Conservation (phyloP, 768 basidiomycete genomes). For the Candolleomyces eurysporus region DNA sequence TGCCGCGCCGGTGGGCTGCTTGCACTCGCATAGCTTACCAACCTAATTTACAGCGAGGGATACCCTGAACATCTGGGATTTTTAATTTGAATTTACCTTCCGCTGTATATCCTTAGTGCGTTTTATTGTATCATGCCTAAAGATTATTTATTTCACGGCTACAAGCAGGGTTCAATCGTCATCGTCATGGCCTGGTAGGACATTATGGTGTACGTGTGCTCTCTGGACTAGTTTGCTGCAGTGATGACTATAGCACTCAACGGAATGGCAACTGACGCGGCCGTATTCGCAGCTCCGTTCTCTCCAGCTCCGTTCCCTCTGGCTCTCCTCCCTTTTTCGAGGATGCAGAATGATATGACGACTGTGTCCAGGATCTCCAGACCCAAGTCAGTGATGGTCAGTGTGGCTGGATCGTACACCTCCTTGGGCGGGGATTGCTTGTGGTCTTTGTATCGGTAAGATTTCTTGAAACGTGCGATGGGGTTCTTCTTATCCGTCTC, state of each 20-base stretch:
- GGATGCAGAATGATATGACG: conserved; percentile 6
- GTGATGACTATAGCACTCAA: no score
- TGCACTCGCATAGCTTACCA: neutral
- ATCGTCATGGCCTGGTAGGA: no score
- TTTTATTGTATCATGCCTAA: neutral
- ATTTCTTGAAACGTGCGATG: conserved; percentile 35
- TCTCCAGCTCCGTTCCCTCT: no score
- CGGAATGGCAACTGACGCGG: neutral
- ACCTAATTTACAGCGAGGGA: neutral
- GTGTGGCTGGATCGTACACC: conserved; percentile 23
- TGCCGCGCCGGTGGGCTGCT: neutral
- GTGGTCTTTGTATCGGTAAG: conserved; percentile 18
- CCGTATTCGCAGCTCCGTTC: neutral
- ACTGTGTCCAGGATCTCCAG: conserved; percentile 5
- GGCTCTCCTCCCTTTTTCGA: conserved; percentile 4
- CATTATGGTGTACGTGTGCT: no score
- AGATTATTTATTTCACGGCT: neutral
- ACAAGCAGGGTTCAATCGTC: neutral
- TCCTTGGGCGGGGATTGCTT: conserved; percentile 15
- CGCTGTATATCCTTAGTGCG: neutral
- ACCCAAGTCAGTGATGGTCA: neutral
- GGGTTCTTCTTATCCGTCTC: conserved; percentile 31
- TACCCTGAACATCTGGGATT: neutral
- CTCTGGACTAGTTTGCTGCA: no score
- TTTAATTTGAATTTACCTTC: neutral